Base-by-base conservation (phyloP, 371 early-diverging fungal genomes). In the Syncephalis fuscata region DNA sequence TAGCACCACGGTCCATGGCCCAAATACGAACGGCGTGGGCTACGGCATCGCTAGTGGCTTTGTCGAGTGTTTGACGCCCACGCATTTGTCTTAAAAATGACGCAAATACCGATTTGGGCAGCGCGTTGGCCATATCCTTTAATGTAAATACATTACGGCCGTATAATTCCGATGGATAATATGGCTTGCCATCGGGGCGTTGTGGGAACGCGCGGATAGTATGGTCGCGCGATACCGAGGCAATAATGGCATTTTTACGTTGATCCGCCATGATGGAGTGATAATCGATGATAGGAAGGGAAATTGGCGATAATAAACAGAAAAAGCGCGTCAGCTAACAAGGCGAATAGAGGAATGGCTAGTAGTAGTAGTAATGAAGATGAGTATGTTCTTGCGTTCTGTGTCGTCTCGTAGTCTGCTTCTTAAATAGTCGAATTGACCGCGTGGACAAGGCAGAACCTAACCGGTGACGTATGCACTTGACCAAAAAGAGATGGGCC, bases 21-120 rank as follows among this genome's bases (percentile, higher is more conserved):
- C 98, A 97, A 46, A 91, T 82, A 44, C 89, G 79, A 54, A 82
- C 95, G 20, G 95, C 94, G 63, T 97, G 95, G 22, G 94, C 94
- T 56, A 97, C 85, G 41, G 95, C 93, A 73, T 97, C 95, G 25
- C 92, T 92, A 8, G 95, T 94, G 25, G 74, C 70, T 56, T 85
- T 80, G 68, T 92, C 93, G 32, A 97, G 68, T 44, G 77, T 73
- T 52, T 79, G 74, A 45, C 86, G 81, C 56, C 97, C 95, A 45
- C 77, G 71, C 45, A 82, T 70, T 61, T 92, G 92, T 70, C 86
- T 80, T 43, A 85, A 60, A 70, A 93, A 97, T 46, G 73, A 76
- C 53, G 78, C 76, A 64, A 74, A 94, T 36, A 92, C 82, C 32
- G 94, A 90, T 78, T 94, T 94, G 58, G 98, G 98, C 37, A 97